Percentiles rank a stretch among this genome's conserved stretches.
phyloP scores from a whole-genome alignment of 169 alveolate genomes.

The Cryptosporidium meleagridis region DNA sequence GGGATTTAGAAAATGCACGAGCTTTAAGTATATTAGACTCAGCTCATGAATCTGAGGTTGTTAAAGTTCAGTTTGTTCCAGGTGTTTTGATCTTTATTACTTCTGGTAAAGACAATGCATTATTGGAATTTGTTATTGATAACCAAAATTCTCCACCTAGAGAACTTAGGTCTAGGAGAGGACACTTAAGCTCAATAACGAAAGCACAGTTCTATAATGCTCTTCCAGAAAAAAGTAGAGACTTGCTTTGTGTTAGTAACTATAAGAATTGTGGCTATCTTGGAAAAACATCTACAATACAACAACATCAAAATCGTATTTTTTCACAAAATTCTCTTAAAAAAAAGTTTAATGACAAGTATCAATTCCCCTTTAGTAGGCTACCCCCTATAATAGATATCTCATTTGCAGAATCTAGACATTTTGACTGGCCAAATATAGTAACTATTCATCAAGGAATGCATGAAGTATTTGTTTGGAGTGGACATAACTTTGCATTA shows the following conservation, averaged over 20 bases:
- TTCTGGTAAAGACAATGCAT: slow-evolving; percentile 76
- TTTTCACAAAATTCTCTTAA: slow-evolving; percentile 76
- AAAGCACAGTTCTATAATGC: slow-evolving; percentile 31
- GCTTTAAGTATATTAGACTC: slow-evolving; percentile 49
- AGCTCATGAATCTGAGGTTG: slow-evolving; percentile 56
- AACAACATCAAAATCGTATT: slow-evolving; percentile 75
- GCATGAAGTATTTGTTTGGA: slow-evolving; percentile 83
- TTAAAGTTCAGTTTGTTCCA: slow-evolving; percentile 50
- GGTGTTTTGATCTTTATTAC: slow-evolving; percentile 48
- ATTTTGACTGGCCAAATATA: slow-evolving; percentile 83
- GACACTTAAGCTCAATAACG: slow-evolving; percentile 74
- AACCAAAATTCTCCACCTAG: slow-evolving; percentile 72
- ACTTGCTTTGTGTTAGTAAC: slow-evolving; percentile 70
- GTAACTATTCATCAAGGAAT: slow-evolving; percentile 80
- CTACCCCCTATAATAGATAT: slow-evolving; percentile 75
- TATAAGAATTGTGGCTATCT: slow-evolving; percentile 70
- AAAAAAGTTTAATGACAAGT: slow-evolving; percentile 65
- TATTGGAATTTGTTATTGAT: slow-evolving; percentile 76
- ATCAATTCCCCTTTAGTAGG: slow-evolving; percentile 26
- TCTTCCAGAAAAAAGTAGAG: slow-evolving; percentile 74
- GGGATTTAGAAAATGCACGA: slow-evolving; percentile 68
- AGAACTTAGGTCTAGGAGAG: slow-evolving; percentile 78
- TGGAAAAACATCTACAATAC: slow-evolving; percentile 77
- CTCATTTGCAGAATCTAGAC: slow-evolving; percentile 76
- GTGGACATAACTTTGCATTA: slow-evolving; percentile 79